Conservation (phyloP, 2,329 filamentous ascomycete species). For the Trichothecium sympodiale region DNA sequence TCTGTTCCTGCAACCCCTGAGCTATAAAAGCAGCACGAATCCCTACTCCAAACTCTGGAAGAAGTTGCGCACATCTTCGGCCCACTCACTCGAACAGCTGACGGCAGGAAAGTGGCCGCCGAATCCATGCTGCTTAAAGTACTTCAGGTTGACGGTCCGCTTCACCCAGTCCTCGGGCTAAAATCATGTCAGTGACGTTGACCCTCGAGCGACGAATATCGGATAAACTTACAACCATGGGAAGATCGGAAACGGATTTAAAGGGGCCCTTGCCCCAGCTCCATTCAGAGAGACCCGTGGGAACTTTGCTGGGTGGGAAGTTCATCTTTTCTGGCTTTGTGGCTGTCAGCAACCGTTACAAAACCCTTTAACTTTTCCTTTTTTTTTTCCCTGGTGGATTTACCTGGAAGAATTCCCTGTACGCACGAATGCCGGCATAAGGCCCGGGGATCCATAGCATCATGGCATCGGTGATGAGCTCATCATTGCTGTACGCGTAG, state of each 20-base stretch:
- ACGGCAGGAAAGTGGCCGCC: conserved; percentile 6
- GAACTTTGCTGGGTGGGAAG: background rate
- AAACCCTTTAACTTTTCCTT: background rate
- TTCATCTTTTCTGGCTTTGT: background rate
- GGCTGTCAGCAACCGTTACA: too few relatives aligned
- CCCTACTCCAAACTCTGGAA: conserved; percentile 1
- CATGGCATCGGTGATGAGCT: conserved; percentile 2
- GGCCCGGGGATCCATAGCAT: conserved; percentile 2
- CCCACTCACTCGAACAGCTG: conserved; percentile 3
- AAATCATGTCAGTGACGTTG: too few relatives aligned
- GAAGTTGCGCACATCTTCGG: conserved; percentile 3
- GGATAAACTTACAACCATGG: too few relatives aligned
- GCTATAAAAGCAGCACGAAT: too few relatives aligned
- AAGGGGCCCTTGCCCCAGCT: too few relatives aligned
- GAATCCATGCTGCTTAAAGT: background rate
- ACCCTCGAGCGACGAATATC: too few relatives aligned
- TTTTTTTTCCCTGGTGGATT: background rate
- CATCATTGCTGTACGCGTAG: background rate
- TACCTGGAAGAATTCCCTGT: conserved; percentile 4
- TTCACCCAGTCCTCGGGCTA: background rate
- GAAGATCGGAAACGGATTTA: too few relatives aligned
- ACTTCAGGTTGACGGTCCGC: background rate
- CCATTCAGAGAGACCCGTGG: too few relatives aligned
- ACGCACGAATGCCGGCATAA: background rate
- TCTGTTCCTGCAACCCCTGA: too few relatives aligned